Conservation (phyloP, 192 early-diverging fungal genomes). For the Podila clonocystis region DNA sequence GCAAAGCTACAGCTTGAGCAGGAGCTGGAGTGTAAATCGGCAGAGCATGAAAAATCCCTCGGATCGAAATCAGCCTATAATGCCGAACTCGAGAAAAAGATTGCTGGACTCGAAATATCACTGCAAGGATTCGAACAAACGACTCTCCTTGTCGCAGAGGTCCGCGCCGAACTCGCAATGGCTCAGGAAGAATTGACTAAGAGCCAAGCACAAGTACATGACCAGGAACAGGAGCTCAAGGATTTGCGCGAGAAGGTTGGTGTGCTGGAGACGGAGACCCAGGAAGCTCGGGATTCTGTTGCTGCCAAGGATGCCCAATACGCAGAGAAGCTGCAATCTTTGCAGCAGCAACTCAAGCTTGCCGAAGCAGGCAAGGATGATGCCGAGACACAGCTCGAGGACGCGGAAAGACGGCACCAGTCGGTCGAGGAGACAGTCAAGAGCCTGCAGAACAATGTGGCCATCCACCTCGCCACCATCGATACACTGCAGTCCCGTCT, state of each 20-base stretch:
- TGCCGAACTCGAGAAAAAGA: slow-evolving; percentile 27
- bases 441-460: slow-evolving; percentile 13
- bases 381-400: slow-evolving; percentile 34
- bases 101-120: slow-evolving; percentile 7
- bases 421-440: slow-evolving; percentile 34
- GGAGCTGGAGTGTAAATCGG: slow-evolving; percentile 6
- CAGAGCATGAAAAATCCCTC: slow-evolving; percentile 1
- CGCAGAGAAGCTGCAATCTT: slow-evolving; percentile 12
- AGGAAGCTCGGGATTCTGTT: not conserved
- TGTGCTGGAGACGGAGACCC: not conserved
- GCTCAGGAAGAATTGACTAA: slow-evolving; percentile 16
- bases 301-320: slow-evolving; percentile 17
- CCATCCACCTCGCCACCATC: slow-evolving; percentile 20
- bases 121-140: not conserved
- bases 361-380: slow-evolving; percentile 43
- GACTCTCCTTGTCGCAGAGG: slow-evolving; percentile 1
- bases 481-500: slow-evolving; percentile 20
- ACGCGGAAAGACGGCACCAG: slow-evolving; percentile 25
- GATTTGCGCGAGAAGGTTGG: slow-evolving; percentile 15
- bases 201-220: slow-evolving; percentile 22
- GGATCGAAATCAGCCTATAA: slow-evolving; percentile 15
- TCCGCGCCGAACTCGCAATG: slow-evolving; percentile 20
- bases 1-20: slow-evolving; percentile 19
- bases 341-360: slow-evolving; percentile 28
- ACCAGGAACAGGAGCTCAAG: slow-evolving; percentile 13